These are phyloP conservation scores for Entomortierella beljakovae DNA, from an alignment of 192 early-diverging fungal species.

Conservation along the genomic window DNA sequence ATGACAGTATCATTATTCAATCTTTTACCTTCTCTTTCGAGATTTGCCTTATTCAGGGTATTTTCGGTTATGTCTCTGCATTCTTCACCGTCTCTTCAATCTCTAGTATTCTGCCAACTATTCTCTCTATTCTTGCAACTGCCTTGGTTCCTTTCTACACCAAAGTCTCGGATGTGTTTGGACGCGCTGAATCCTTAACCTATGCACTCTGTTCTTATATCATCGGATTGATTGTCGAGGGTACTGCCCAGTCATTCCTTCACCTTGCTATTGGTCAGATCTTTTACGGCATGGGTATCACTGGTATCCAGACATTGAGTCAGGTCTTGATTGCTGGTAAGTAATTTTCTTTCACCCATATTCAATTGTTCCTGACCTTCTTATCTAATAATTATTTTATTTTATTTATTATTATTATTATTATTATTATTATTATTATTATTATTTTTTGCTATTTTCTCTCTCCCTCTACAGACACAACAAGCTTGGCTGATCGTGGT, in stretches of 20 bases:
- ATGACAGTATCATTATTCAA: conserved; percentile 24
- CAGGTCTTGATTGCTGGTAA: conserved; percentile 50
- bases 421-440: background rate
- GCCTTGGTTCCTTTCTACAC: conserved; percentile 52
- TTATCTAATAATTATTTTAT: background rate
- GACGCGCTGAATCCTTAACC: conserved; percentile 42
- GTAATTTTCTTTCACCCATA: too few species aligned
- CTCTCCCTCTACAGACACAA: conserved; percentile 15
- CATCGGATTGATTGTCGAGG: conserved; percentile 45
- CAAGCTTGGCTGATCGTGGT: conserved; percentile 33
- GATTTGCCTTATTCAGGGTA: conserved; percentile 33
- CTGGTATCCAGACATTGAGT: conserved; percentile 34
- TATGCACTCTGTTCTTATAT: conserved; percentile 37
- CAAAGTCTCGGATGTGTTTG: conserved; percentile 47
- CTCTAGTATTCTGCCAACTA: conserved; percentile 23
- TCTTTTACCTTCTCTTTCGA: conserved; percentile 39
- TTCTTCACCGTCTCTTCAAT: conserved; percentile 7
- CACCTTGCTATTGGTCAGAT: conserved; percentile 48
- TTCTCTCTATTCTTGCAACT: conserved; percentile 41
- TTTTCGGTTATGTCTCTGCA: conserved; percentile 9
- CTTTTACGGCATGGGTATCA: conserved; percentile 29
- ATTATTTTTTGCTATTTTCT: background rate
- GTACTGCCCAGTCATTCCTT: conserved; percentile 12
- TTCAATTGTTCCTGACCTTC: too few species aligned
- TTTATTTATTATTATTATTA: background rate